Percentiles rank a stretch among this genome's conserved stretches.
Evolutionary conservation across 164 flowering plant species (phyloP).

Genomic region (Vitis rupestris): DNA sequence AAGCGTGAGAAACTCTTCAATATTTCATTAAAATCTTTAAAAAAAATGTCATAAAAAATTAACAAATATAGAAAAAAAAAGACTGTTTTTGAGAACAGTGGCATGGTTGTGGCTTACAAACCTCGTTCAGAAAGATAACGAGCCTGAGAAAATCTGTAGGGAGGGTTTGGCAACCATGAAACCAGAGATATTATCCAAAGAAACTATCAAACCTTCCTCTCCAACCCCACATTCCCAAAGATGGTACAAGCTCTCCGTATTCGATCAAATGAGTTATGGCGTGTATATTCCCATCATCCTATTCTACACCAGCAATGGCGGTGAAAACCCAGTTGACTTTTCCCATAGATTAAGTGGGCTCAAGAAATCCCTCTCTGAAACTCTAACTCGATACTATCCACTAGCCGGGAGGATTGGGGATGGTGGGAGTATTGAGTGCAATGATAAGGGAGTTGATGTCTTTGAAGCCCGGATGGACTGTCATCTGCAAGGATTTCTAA

Average conservation of each 20-base stretch:
- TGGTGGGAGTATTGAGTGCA: slow-evolving; percentile 18
- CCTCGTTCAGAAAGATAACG: too few relatives aligned
- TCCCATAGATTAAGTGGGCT: background rate
- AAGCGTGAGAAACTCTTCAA: too few relatives aligned
- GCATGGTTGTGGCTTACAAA: too few relatives aligned
- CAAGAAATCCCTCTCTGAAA: slow-evolving; percentile 20
- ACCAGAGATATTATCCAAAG: slow-evolving; percentile 11
- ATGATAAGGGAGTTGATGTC: slow-evolving; percentile 24
- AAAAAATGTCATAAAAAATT: too few relatives aligned
- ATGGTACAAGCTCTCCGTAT: slow-evolving; percentile 22
- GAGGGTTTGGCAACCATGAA: background rate
- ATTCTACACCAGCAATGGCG: slow-evolving; percentile 9
- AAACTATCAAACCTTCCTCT: slow-evolving; percentile 32
- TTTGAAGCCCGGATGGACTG: slow-evolving; percentile 14
- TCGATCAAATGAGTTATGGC: slow-evolving; percentile 28
- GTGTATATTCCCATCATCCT: slow-evolving; percentile 9
- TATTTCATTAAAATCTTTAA: too few relatives aligned
- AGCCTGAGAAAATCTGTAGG: too few relatives aligned
- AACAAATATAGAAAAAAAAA: too few relatives aligned
- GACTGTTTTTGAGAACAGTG: too few relatives aligned
- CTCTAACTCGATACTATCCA: slow-evolving; percentile 24
- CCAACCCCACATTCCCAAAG: slow-evolving; percentile 30
- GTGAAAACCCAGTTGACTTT: background rate
- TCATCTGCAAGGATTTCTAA: slow-evolving; percentile 2
- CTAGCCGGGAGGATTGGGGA: slow-evolving; percentile 27